Conservation (phyloP, 495 filamentous ascomycete species). For the Opeltia flavorubescens region DNA sequence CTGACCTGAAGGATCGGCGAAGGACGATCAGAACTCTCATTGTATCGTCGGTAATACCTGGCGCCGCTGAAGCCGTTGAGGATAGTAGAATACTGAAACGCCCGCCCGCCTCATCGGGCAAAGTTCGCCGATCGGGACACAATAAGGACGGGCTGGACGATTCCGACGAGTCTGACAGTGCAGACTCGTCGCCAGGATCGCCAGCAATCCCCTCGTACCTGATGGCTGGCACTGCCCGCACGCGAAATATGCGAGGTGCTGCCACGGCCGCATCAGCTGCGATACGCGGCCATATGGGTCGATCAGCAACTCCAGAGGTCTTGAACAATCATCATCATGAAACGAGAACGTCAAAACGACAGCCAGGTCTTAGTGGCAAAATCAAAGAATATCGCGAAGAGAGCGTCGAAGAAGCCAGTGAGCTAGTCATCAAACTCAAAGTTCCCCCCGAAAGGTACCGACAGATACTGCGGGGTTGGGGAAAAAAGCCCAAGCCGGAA, state of each 20-base stretch:
- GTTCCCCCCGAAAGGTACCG: slow-evolving; percentile 49
- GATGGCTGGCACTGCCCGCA: slow-evolving; percentile 64
- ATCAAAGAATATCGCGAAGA: slow-evolving; percentile 50
- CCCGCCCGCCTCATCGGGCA: slow-evolving; percentile 38
- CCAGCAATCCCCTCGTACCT: slow-evolving; percentile 58
- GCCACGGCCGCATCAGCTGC: slow-evolving; percentile 68
- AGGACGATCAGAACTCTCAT: slow-evolving; percentile 81
- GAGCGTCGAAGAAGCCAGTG: slow-evolving; percentile 46
- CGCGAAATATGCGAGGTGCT: slow-evolving; percentile 73
- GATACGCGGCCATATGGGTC: slow-evolving; percentile 57
- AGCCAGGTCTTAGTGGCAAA: slow-evolving; percentile 23
- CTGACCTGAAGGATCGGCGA: slow-evolving; percentile 89
- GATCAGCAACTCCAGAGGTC: slow-evolving; percentile 81
- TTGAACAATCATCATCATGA: slow-evolving; percentile 56
- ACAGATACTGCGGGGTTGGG: slow-evolving; percentile 40
- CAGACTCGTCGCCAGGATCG: slow-evolving; percentile 75
- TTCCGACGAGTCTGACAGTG: slow-evolving; percentile 77
- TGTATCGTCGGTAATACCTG: slow-evolving; percentile 81
- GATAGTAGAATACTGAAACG: slow-evolving; percentile 77
- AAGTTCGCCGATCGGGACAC: slow-evolving; percentile 34
- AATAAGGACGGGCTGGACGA: slow-evolving; percentile 55
- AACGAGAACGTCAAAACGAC: slow-evolving; percentile 48
- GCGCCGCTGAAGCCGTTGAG: slow-evolving; percentile 65
- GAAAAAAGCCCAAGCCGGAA: slow-evolving; percentile 28
- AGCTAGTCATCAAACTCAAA: slow-evolving; percentile 57